phyloP scores from a whole-genome alignment of 2,329 filamentous ascomycete species.

The Graphilbum fragrans region DNA sequence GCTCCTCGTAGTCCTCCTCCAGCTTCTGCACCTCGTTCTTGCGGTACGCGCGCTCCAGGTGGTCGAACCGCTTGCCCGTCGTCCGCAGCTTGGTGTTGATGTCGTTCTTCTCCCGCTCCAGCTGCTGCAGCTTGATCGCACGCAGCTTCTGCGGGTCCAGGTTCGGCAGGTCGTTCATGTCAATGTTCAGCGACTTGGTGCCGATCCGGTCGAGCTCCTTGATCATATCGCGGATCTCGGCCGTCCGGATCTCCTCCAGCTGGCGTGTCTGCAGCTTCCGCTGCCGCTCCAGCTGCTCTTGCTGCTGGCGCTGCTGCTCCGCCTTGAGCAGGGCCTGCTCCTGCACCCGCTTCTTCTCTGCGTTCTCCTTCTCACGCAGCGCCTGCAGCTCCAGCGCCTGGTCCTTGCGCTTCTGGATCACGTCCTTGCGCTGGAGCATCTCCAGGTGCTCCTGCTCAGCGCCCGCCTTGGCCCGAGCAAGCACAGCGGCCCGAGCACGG shows the following conservation, averaged over 20 bases:
- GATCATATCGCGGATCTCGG: constrained; percentile 87
- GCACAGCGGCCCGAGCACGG: constrained; percentile 66
- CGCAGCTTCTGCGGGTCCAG: constrained; percentile 85
- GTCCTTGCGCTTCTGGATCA: constrained; percentile 96
- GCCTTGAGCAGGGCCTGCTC: constrained; percentile 83
- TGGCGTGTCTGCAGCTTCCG: constrained; percentile 76
- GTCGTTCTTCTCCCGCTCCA: constrained; percentile 97
- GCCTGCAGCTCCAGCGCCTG: constrained; percentile 82
- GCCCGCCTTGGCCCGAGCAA: constrained; percentile 71
- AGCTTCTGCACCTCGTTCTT: constrained; percentile 93
- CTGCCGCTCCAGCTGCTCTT: constrained; percentile 86
- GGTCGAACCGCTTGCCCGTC: constrained; percentile 90
- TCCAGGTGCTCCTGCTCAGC: constrained; percentile 87
- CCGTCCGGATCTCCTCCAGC: constrained; percentile 78
- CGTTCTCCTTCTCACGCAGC: constrained; percentile 84
- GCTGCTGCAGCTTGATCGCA: constrained; percentile 85
- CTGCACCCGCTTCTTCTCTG: constrained; percentile 72
- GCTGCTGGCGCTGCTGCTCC: constrained; percentile 77
- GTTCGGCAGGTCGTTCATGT: constrained; percentile 69
- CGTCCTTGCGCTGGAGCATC: constrained; percentile 70
- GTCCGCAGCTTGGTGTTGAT: constrained; percentile 83
- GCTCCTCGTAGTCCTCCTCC: constrained; percentile 69
- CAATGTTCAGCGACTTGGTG: constrained; percentile 63
- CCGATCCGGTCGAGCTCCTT: constrained; percentile 76
- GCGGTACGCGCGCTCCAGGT: constrained; percentile 91